These are phyloP conservation scores for Alternaria longipes DNA, from an alignment of 2,329 filamentous ascomycete species.

Conservation along the genomic window DNA sequence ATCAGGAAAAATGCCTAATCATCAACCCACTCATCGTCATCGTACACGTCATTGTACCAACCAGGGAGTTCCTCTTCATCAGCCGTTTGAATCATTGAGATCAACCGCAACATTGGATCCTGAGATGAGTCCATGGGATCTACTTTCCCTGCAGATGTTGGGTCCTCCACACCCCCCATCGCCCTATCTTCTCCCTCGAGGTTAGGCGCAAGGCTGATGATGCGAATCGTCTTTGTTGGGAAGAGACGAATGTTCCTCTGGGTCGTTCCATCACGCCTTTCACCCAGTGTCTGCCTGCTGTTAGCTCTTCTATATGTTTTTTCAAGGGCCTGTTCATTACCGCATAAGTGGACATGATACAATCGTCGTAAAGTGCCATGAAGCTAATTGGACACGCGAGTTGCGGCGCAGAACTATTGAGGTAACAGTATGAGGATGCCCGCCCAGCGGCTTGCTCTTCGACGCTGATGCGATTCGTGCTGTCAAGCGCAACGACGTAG, in stretches of 20 bases:
- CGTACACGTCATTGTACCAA: no score
- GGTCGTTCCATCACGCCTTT: neutral
- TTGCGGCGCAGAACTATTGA: constrained; percentile 2
- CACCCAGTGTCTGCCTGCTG: constrained; percentile 2
- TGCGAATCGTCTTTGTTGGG: constrained; percentile 13
- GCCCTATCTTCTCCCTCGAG: neutral
- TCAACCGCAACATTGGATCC: no score
- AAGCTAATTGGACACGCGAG: constrained; percentile 11
- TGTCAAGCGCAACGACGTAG: constrained; percentile 3
- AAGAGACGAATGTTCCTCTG: constrained; percentile 4
- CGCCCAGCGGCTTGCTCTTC: neutral
- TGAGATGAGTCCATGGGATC: no score
- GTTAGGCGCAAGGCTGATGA: constrained; percentile 13
- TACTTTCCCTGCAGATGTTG: neutral
- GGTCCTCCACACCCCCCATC: neutral
- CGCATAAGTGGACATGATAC: constrained; percentile 17
- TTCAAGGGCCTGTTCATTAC: neutral
- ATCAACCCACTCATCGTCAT: no score
- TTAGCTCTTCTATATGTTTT: neutral
- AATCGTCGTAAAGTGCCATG: constrained; percentile 12
- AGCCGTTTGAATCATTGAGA: no score
- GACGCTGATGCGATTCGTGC: neutral
- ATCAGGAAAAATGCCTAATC: no score
- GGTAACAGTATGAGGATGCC: constrained; percentile 1
- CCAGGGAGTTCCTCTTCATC: no score